These are phyloP conservation scores for Erodium trifolium DNA, from an alignment of 441 rosid species.

Conservation along the genomic window DNA sequence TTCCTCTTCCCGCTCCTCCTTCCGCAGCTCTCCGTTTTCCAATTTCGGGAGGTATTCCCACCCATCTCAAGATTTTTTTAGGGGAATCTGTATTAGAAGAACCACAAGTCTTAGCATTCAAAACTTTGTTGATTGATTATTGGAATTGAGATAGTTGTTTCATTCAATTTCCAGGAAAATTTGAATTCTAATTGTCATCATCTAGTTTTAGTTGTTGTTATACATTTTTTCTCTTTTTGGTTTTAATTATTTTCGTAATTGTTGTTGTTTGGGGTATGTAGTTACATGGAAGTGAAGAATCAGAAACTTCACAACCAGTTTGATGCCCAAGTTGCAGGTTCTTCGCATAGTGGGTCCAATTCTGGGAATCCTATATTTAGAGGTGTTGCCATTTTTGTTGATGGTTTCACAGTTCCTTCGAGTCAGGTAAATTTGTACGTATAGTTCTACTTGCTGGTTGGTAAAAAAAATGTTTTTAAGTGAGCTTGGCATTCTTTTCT, in stretches of 20 bases:
- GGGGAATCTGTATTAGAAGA: neutral
- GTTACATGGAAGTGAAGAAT: constrained; percentile 82
- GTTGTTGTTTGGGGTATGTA: constrained; percentile 20
- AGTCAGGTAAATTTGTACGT: constrained; percentile 49
- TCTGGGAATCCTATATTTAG: constrained; percentile 50
- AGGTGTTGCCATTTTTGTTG: constrained; percentile 79
- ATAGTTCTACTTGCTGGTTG: neutral
- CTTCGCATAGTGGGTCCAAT: constrained; percentile 32
- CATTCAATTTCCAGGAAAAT: neutral
- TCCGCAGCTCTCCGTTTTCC: constrained; percentile 62
- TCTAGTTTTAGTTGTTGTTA: neutral
- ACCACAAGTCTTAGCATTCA: neutral
- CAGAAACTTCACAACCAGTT: constrained; percentile 72
- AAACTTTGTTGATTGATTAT: neutral
- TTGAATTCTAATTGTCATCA: neutral
- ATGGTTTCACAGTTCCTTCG: constrained; percentile 84
- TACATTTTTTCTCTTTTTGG: no score
- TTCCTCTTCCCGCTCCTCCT: constrained; percentile 70
- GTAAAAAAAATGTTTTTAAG: neutral
- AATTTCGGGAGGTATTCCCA: constrained; percentile 62
- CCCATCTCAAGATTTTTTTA: neutral
- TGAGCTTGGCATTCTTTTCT: neutral
- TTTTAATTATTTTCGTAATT: constrained; percentile 5
- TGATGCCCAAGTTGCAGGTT: constrained; percentile 47
- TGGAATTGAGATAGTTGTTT: neutral